A percentile compares a stretch with the other conserved stretches of the same genome.
Conservation (phyloP, 495 filamentous ascomycete genomes). For the Neurospora hispaniola region DNA sequence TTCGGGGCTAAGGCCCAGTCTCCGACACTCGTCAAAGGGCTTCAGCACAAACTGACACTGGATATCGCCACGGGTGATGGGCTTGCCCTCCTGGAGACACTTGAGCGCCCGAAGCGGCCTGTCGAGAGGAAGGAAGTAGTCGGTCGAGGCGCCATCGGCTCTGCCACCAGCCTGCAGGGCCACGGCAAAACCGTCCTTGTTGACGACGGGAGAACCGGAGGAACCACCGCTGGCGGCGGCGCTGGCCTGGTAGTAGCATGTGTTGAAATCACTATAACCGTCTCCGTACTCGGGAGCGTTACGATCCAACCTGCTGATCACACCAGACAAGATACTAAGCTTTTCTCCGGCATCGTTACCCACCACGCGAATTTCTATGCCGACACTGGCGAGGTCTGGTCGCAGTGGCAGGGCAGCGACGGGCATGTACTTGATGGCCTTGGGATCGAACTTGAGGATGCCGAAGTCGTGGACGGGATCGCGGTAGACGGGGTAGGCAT, state of each 20-base stretch:
- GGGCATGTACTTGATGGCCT: conserved; percentile 92
- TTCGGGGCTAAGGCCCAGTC: conserved; percentile 71
- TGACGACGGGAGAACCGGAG: conserved; percentile 94
- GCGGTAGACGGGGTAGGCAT: conserved; percentile 95
- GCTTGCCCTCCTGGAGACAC: conserved; percentile 65
- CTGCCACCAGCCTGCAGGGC: conserved; percentile 91
- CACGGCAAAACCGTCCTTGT: conserved; percentile 85
- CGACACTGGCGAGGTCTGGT: conserved; percentile 83
- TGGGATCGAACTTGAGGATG: conserved; percentile 89
- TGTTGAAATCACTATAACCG: conserved; percentile 98
- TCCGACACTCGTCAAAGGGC: conserved; percentile 93
- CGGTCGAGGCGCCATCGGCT: conserved; percentile 88
- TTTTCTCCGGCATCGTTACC: conserved; percentile 99
- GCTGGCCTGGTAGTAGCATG: conserved; percentile 97
- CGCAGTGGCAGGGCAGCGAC: conserved; percentile 68
- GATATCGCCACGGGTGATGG: conserved; percentile 83
- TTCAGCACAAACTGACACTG: conserved; percentile 96
- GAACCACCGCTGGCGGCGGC: conserved; percentile 93
- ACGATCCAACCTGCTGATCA: conserved; percentile 89
- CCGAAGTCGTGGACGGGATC: conserved; percentile 99
- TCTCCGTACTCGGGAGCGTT: conserved; percentile 98
- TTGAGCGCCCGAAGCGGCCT: conserved; percentile 75
- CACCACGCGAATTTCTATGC: conserved; percentile 88
- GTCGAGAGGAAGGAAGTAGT: conserved; percentile 95
- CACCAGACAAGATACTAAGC: conserved; percentile 92